A percentile compares a stretch with the other conserved stretches of the same genome.
phyloP scores from a whole-genome alignment of 1,284 basidiomycete genomes.

The Pholiota adiposa region DNA sequence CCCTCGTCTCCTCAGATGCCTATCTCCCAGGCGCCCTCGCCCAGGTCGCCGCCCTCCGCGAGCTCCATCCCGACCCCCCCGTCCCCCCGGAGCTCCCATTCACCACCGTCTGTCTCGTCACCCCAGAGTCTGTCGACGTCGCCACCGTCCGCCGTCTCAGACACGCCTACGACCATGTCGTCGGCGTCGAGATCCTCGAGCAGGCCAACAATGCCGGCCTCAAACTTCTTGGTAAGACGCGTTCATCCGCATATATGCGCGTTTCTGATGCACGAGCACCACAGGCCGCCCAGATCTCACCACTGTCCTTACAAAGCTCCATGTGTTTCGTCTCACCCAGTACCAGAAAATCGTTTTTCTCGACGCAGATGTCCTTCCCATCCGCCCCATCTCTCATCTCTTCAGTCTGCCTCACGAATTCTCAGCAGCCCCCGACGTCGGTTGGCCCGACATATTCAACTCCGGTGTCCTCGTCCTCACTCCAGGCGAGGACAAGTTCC shows the following conservation, averaged over 20 bases:
- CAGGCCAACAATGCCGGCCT: slow-evolving; percentile 69
- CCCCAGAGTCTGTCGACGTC: slow-evolving; percentile 92
- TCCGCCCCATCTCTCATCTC: slow-evolving; percentile 84
- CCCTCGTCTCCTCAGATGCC: slow-evolving; percentile 86
- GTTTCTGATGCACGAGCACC: slow-evolving; percentile 12
- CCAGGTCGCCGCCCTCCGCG: slow-evolving; percentile 81
- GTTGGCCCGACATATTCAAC: slow-evolving; percentile 99
- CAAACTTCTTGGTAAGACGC: slow-evolving; percentile 77
- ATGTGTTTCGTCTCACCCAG: slow-evolving; percentile 89
- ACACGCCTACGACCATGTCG: slow-evolving; percentile 81
- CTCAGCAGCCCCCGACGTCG: slow-evolving; percentile 92
- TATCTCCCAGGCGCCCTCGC: slow-evolving; percentile 95
- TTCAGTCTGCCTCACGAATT: slow-evolving; percentile 79
- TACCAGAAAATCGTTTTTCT: slow-evolving; percentile 93
- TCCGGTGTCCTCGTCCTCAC: slow-evolving; percentile 91
- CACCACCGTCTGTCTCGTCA: slow-evolving; percentile 91
- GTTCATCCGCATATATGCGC: slow-evolving; percentile 19
- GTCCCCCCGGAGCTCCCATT: slow-evolving; percentile 65
- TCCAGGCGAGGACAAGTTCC: slow-evolving; percentile 85
- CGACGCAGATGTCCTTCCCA: slow-evolving; percentile 94
- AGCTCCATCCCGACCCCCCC: slow-evolving; percentile 70
- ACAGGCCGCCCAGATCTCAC: slow-evolving; percentile 91
- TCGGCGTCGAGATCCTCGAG: slow-evolving; percentile 89
- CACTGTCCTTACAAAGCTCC: slow-evolving; percentile 93
- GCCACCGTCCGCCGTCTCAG: slow-evolving; percentile 82